Percentiles rank a stretch among this genome's conserved stretches.
Conservation (phyloP, 495 filamentous ascomycete species). For the Jackrogersella minutella region DNA sequence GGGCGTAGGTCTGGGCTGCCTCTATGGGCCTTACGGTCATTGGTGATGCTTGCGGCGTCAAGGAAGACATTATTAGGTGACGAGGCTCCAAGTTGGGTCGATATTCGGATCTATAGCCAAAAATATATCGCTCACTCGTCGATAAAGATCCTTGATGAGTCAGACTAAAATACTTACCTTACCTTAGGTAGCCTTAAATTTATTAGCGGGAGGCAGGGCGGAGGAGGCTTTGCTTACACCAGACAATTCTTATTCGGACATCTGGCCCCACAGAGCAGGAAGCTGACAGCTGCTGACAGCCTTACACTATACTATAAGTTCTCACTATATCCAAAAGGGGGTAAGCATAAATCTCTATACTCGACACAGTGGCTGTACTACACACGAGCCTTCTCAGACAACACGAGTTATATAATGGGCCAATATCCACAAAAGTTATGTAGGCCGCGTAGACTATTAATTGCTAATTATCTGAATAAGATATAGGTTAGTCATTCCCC, state of each 20-base stretch:
- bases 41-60: conserved; percentile 3
- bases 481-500: neutral
- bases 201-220: conserved; percentile 19
- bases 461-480: conserved; percentile 8
- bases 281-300: conserved; percentile 24
- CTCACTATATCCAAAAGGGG: conserved; percentile 22
- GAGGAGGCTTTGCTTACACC: conserved; percentile 28
- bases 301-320: neutral
- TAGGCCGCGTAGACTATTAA: conserved; percentile 31
- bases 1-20: conserved; percentile 27
- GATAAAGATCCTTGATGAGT: conserved; percentile 10
- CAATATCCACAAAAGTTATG: conserved; percentile 26
- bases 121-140: conserved; percentile 4
- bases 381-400: too few species aligned
- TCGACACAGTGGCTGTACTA: neutral
- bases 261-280: conserved; percentile 24
- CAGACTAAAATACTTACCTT: neutral
- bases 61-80: conserved; percentile 2
- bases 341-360: conserved; percentile 24
- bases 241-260: conserved; percentile 25
- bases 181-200: conserved; percentile 11
- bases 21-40: conserved; percentile 25
- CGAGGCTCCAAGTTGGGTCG: conserved; percentile 34
- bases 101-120: conserved; percentile 24
- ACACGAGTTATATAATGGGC: conserved; percentile 21